Base-by-base conservation (phyloP, 345 rosid species). In the Bretschneidera sinensis region DNA sequence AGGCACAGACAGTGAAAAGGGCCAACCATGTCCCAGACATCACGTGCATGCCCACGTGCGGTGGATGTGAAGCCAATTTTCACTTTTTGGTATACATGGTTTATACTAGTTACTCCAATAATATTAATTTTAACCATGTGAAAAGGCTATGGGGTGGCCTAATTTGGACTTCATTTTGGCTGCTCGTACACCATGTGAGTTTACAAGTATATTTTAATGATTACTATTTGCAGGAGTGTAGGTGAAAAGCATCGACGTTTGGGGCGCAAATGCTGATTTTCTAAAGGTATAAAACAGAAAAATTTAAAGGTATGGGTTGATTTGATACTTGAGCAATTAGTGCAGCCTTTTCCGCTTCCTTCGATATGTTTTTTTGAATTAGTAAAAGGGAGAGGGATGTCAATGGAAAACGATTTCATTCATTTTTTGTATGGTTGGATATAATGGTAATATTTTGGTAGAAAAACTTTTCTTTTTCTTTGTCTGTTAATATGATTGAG, bases 271-370 rank as follows among this genome's bases (percentile, higher is more conserved):
- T 21, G 4, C 16, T n/a, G n/a, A 21, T 21, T 21, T 54, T 54
- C 24, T 54, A 14, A 24, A 24, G 17, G 57, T 17, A 48, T 39
- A 14, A 14, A 39, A 14, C 11, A 14, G 45, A 39, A 39, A 11
- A 39, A 11, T 39, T 39, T 5, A 39, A 39, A 50, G 50, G 57
- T 24, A 25, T 43, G 6, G 24, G 24, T 33, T 18, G 24, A 57
- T 39, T 39, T 39, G 45, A 7, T 35, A 56, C 47, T 11, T 35
- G 24, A 61, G 21, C 67, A 51, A 68, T 60, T 34, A 64, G 49
- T 70, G 60, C 18, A 24, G 9, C 48, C 31, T 61, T 65, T 65
- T 69, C 16, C n/a, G 63, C 68, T 76, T 76, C 22, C 80, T 72
- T 72, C 60, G 1, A 43, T 18, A 39, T 39, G 71, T n/a, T n/a